Evolutionary conservation across 805 yeast genomes (phyloP).

Genomic region (Komagataella mondaviorum): DNA sequence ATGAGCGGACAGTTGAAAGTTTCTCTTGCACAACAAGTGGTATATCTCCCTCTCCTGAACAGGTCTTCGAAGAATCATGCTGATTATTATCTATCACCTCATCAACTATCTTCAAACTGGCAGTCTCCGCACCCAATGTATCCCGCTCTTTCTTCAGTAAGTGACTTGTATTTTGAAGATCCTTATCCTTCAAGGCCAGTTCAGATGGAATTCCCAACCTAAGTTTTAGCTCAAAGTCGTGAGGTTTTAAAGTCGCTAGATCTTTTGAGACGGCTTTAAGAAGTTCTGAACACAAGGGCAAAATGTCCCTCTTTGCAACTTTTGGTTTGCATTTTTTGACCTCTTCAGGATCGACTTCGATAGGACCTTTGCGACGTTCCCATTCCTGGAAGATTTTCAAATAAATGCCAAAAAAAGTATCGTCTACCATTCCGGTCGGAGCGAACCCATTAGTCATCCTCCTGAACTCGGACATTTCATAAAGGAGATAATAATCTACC

Average conservation of each 20-base stretch:
- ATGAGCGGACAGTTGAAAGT: background rate
- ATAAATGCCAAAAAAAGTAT: slow-evolving; percentile 50
- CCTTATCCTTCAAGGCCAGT: background rate
- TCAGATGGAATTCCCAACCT: background rate
- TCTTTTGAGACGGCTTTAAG: slow-evolving; percentile 9
- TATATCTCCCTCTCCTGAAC: background rate
- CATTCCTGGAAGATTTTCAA: slow-evolving; percentile 28
- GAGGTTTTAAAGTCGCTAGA: slow-evolving; percentile 9
- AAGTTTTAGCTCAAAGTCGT: background rate
- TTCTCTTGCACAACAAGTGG: background rate
- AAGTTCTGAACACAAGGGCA: slow-evolving; percentile 19
- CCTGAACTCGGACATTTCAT: slow-evolving; percentile 45
- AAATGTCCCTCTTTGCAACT: slow-evolving; percentile 35
- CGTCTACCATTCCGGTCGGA: slow-evolving; percentile 64
- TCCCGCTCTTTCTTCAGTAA: background rate
- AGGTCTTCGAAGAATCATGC: background rate
- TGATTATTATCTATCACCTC: background rate
- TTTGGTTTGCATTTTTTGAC: slow-evolving; percentile 17
- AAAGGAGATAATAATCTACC: slow-evolving; percentile 28
- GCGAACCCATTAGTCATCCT: slow-evolving; percentile 73
- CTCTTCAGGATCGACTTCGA: slow-evolving; percentile 1
- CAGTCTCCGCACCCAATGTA: background rate
- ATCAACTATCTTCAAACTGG: background rate
- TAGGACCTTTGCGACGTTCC: background rate
- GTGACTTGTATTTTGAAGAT: background rate